Conservation (phyloP, 768 basidiomycete species). For the Lentinula edodes region DNA sequence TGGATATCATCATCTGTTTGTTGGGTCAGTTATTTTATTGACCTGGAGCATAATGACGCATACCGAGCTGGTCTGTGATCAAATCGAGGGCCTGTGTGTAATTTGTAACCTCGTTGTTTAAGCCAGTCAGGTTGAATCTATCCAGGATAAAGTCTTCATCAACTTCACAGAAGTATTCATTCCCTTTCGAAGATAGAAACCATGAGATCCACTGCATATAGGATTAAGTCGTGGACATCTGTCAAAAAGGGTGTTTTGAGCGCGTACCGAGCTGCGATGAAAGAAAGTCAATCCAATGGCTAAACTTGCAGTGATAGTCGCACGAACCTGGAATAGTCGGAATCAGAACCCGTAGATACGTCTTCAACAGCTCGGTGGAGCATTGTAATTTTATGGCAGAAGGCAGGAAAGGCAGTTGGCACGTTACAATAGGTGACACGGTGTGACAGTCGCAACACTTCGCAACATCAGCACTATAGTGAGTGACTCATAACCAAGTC, state of each 20-base stretch:
- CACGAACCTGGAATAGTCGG: constrained; percentile 90
- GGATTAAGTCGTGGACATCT: not conserved
- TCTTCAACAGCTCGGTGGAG: constrained; percentile 60
- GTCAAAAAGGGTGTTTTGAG: not conserved
- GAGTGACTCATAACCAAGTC: not conserved
- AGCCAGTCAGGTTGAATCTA: constrained; percentile 95
- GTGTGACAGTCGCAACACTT: not conserved
- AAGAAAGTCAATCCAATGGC: not conserved
- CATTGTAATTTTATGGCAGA: not conserved
- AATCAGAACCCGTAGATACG: constrained; percentile 88
- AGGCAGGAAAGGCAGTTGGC: no score
- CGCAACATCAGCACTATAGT: not conserved
- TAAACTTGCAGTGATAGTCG: not conserved
- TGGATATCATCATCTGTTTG: constrained; percentile 84
- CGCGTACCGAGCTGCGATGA: constrained; percentile 4
- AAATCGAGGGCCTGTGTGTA: constrained; percentile 92
- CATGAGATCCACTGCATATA: constrained; percentile 86
- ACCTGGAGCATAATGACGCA: not conserved
- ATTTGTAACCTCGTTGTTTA: constrained; percentile 94
- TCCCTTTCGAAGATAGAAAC: constrained; percentile 96
- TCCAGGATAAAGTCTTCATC: constrained; percentile 99
- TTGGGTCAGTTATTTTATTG: not conserved
- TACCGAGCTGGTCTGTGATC: constrained; percentile 93
- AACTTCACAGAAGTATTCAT: constrained; percentile 99
- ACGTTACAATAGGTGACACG: not conserved